Base-by-base conservation (phyloP, 441 rosid genomes). In the Populus hybrid region DNA sequence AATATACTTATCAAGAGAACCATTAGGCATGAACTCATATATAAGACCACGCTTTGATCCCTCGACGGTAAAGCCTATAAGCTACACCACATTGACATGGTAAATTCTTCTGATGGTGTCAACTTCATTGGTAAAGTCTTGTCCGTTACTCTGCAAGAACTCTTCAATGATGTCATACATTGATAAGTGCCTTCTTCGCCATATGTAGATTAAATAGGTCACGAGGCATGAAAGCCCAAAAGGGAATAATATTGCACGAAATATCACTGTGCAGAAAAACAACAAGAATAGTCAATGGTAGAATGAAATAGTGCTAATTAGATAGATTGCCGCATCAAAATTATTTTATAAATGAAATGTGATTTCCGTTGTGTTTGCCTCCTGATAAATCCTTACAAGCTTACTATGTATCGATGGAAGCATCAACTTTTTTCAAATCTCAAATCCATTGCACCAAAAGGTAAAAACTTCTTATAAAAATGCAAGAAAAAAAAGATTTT, bases 171-270 rank as follows among this genome's bases (percentile, higher is more conserved):
- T 35, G n/a, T 68, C 46, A 8, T 68, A 68, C 14, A 12, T 19
- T 18, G 71, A 68, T 34, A 68, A 19, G 18, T 68, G 71, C 8
- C 71, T 68, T 23, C 71, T 34, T 69, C 35, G 26, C 71, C 71
- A 68, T 68, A 18, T 68, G 21, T 68, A 68, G 14, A 68, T 34
- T 4, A 34, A 9, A 7, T 34, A 69, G 6, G 40, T 19, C 5
- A 69, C 1, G n/a, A 69, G 12, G 18, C 40, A 34, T 69, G 10
- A 9, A 1, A 6, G 1, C 23, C 71, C 71, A 9, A n/a, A 35
- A 7, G 35, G 8, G 1, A 6, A 18, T 69, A 34, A 32, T 8
- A 23, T 30, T 19, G 46, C 71, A 34, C 24, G 6, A 64, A 21
- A 64, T 12, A 64, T 9, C 30, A 23, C 32, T 64, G 30, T 9